Base-by-base conservation (phyloP, 2,329 filamentous ascomycete species). In the Corinectria fuckeliana region DNA sequence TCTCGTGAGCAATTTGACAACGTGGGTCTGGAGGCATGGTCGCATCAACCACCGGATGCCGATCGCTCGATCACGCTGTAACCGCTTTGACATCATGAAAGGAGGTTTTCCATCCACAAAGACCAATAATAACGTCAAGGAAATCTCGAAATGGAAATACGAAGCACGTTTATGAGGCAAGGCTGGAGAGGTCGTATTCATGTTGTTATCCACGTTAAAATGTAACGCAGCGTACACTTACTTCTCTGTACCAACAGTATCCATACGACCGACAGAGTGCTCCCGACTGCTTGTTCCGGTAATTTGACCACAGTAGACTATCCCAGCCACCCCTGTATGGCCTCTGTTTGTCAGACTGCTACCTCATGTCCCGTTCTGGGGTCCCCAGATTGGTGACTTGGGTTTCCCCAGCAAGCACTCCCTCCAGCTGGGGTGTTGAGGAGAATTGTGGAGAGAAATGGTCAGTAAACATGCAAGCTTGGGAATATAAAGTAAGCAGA, bases 341-440 rank as follows among this genome's bases (percentile, higher is more conserved):
- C 25, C 38, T 23, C 25, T 25, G 18, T 23, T 2, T 49, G 14
- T 23, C 20, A 36, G 41, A 20, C 34, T 25, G 38, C 9, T 2
- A 48, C 41, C 41, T 26, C 13, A 39, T 13, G 18, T 57, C 47
- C 32, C 56, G 18, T 58, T 67, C 65, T 67, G 65, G 65, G 64
- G 65, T 64, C 65, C 64, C 64, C 65, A 55, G 65, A 67, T 67
- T 61, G 52, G 39, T 58, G 36, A 50, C 26, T 55, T 49, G 16
- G 26, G 6, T 20, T 23, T 49, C 25, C 48, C 56, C 51, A 28
- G 30, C 8, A 38, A 39, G 48, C 14, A 38, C 50, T 58, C 50
- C 44, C 50, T 58, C 50, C 44, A 38, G 50, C 50, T 32, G 56
- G 56, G 56, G 50, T 38, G 25, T 47, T 47, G 47, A 30, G 9